Base-by-base conservation (phyloP, 139 green algal species). In the Desmodesmus armatus region DNA sequence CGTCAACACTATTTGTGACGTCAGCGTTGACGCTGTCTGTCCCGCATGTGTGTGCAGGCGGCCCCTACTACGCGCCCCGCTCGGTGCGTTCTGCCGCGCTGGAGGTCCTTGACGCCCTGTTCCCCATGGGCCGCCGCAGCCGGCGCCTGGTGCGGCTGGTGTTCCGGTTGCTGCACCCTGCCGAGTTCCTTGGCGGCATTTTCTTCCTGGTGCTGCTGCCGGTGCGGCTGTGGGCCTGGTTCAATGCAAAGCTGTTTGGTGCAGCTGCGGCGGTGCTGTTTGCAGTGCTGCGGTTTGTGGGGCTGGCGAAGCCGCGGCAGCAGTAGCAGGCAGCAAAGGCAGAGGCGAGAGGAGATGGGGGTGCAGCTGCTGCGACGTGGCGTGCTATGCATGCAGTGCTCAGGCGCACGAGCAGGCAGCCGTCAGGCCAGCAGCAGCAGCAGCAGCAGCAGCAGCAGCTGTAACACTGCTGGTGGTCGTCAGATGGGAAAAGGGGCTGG, bases 11-110 rank as follows among this genome's bases (percentile, higher is more conserved):
- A 17, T 65, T 23, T 65, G 55, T 2, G 6, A 33, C 21, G 60
- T 7, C 60, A 60, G 70, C 35, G 9, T 49, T 23, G 3, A 58
- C 2, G 41, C n/a, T n/a, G n/a, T n/a, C n/a, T n/a, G n/a, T n/a
- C n/a, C n/a, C n/a, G n/a, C n/a, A n/a, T n/a, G n/a, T n/a, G n/a
- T 62, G 70, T 63, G 25, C 81, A 72, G 94, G 94, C 13, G 94
- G 94, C 0, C 94, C 94, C 1, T 88, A 93, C 43, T 96, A 96
- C 80, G 85, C 93, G 23, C 92, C 94, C 0, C 88, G 85, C 21
- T 82, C 88, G 21, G 94, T 97, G 3, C 93, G 92, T 51, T 47
- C 60, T 1, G 88, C 90, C 0, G 88, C 89, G 15, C 85, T 90
- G 19, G 63, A 76, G 21, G 80, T 89, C 23, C 83, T 94, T 3